Evolutionary conservation across 805 yeast genomes (phyloP), one percentile per base, ranked within the genome.

Genomic region (Barnettozyma sucrosica): DNA sequence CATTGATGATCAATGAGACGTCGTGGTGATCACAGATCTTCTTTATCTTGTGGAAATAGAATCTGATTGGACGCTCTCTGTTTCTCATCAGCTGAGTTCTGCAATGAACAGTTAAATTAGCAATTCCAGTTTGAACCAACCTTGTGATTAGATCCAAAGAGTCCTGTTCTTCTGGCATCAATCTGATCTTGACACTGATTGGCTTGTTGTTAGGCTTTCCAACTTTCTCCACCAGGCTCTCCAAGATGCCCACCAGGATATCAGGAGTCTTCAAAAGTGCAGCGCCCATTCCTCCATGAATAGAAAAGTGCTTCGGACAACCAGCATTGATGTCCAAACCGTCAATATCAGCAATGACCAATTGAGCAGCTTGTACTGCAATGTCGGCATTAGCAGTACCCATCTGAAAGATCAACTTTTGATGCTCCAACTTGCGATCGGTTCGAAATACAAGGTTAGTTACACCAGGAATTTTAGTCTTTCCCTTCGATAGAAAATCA

Each of bases 211-310:
- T 64, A 5, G 95, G 95, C 46, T 66, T 71, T 6, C 99, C 99
- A 1, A 93, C 90, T 53, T 89, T 72, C 21, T 74, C 74, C 2
- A 93, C 97, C 43, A 93, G 67, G 7, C 76, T 74, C 4, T 66
- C 65, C 51, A 93, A 67, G 26, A 93, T 93, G 14, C 74, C 73
- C 54, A 83, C 85, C 16, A 93, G 70, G 34, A 78, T 67, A 40
- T 87, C 96, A 0, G 98, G 97, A 0, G 90, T 87, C 28, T 74
- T 70, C 47, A 93, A 70, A 41, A 93, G 70, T 1, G 96, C 97
- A 3, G 98, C 96, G 5, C 99, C 99, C 98, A 93, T 93, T 1
- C 99, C 99, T 0, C 95, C 75, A 65, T 93, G 99, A 3, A 89
- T 75, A 1, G 95, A 85, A 59, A 93, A 93, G 55, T 89, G 97